A percentile compares a stretch with the other conserved stretches of the same genome.
Evolutionary conservation across 2,329 filamentous ascomycete species (phyloP).

Genomic region (Chaetoscypha palmicola): DNA sequence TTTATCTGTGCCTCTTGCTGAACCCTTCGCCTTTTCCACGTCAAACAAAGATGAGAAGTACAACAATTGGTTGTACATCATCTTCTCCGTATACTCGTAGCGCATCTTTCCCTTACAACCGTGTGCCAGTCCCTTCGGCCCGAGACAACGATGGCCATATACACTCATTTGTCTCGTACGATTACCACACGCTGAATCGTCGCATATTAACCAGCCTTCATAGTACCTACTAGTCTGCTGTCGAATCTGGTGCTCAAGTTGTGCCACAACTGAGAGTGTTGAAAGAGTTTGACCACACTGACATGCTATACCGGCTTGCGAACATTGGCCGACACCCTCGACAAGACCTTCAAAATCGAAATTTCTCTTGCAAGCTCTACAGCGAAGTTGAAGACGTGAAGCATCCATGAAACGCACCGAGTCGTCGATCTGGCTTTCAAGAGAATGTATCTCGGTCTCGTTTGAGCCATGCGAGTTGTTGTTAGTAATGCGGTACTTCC

Average conservation of each 20-base stretch:
- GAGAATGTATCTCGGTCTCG: conserved; percentile 72
- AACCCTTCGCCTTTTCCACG: conserved; percentile 67
- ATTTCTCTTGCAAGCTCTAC: conserved; percentile 68
- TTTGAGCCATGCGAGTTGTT: conserved; percentile 42
- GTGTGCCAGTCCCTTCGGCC: conserved; percentile 73
- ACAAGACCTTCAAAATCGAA: conserved; percentile 72
- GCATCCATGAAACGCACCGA: conserved; percentile 82
- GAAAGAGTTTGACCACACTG: conserved; percentile 59
- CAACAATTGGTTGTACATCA: conserved; percentile 88
- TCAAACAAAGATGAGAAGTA: conserved; percentile 85
- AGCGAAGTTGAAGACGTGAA: conserved; percentile 67
- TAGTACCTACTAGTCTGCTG: conserved; percentile 78
- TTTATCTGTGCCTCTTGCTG: conserved; percentile 42
- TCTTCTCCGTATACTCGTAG: conserved; percentile 82
- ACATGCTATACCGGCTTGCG: conserved; percentile 70
- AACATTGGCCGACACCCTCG: conserved; percentile 50
- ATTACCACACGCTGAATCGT: conserved; percentile 79
- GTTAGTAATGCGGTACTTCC: conserved; percentile 72
- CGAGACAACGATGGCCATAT: conserved; percentile 83
- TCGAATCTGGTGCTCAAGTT: conserved; percentile 80
- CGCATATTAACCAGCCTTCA: conserved; percentile 83
- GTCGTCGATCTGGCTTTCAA: conserved; percentile 93
- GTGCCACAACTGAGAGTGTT: conserved; percentile 71
- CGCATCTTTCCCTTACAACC: conserved; percentile 84
- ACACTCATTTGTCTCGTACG: conserved; percentile 89